phyloP scores from a whole-genome alignment of 139 green algal genomes.

The Volvox africanus region DNA sequence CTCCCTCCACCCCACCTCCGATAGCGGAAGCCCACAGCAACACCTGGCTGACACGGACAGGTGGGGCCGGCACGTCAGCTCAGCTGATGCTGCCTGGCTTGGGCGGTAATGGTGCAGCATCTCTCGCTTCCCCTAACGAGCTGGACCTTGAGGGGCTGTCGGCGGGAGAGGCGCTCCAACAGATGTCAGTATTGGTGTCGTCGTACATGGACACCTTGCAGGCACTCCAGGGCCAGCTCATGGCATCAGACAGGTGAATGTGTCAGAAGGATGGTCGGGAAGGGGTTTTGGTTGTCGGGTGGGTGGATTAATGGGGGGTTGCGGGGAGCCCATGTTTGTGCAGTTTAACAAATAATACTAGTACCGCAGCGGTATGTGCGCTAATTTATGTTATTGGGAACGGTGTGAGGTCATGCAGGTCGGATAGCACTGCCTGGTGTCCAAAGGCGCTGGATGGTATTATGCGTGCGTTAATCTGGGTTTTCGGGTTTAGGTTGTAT shows the following conservation, averaged over 20 bases:
- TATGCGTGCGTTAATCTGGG: too few species aligned
- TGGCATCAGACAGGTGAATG: conserved; percentile 20
- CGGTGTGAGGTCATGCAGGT: too few species aligned
- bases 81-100: not conserved
- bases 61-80: not conserved
- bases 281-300: not conserved
- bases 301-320: not conserved
- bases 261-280: not conserved
- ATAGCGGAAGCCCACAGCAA: not conserved
- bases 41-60: conserved; percentile 12
- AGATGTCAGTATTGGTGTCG: conserved; percentile 40
- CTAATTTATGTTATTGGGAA: not conserved
- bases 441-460: too few species aligned
- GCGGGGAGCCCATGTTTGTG: not conserved
- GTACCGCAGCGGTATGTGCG: too few species aligned
- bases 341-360: too few species aligned
- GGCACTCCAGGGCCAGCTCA: conserved; percentile 46
- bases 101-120: not conserved
- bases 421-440: too few species aligned
- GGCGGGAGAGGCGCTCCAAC: conserved; percentile 43
- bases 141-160: conserved; percentile 43
- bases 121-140: not conserved
- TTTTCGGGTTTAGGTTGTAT: too few species aligned
- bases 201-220: conserved; percentile 48
- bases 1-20: not conserved